Base-by-base conservation (phyloP, 2,329 filamentous ascomycete genomes). In the Whalleya microplaca region DNA sequence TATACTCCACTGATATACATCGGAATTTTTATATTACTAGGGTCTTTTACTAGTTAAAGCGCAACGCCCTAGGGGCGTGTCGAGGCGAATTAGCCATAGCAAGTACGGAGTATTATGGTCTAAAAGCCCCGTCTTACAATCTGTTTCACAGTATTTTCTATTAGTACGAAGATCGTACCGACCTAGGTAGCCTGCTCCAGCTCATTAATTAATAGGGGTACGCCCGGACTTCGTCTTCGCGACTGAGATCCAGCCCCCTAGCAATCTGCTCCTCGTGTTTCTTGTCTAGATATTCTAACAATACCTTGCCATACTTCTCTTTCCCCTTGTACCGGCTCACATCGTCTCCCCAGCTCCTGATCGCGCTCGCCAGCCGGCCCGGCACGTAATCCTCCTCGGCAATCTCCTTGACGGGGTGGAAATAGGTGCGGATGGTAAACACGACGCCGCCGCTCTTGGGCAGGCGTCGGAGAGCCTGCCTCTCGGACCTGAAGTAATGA, bases 341-440 rank as follows among this genome's bases (percentile, higher is more conserved):
- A 74, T 92, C 87, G 43, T 88, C 85, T 1, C 88, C 90, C 91
- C 91, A 95, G 71, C 90, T 94, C 41, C 91, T 78, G 3, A 96
- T 76, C 4, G 90, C 91, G 64, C 88, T 91, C 2, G 91, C 91
- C 66, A 96, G 71, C 32, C 91, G 74, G 0, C 91, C 91, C 0
- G 91, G 91, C 0, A 96, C 90, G 70, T 90, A 90, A 18, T 86
- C 84, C 74, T 94, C 90, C 69, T 84, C 72, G 0, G 76, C 85
- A 55, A 94, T 82, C 16, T 87, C 84, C 0, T 80, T 86, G 27
- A 94, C 74, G 0, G 88, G 89, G 56, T 87, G 83, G 67, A 94
- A 92, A 71, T 94, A 94, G 0, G 90, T 94, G 12, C 90, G 78
- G 48, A 94, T 91, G 0, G 90, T 93, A 66, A 94, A 94, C 2